Base-by-base conservation (phyloP, 2,329 filamentous ascomycete genomes). In the Sordariomycetes sp. region DNA sequence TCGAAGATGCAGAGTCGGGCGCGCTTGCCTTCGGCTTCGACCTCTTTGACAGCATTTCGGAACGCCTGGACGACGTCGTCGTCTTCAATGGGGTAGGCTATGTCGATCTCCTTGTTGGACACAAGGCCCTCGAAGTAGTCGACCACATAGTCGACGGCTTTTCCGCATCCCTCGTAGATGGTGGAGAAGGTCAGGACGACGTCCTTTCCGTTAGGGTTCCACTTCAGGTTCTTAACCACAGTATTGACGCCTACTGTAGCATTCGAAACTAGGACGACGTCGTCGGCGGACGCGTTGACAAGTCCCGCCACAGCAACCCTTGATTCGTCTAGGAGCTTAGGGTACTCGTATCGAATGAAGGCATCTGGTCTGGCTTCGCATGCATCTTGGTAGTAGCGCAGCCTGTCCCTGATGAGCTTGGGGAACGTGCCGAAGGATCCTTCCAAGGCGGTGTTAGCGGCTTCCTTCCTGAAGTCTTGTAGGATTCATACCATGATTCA, bases 381-480 rank as follows among this genome's bases (percentile, higher is more conserved):
- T 3, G 74, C 71, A 60, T 85, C 79, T 66, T 91, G 85, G 64
- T 85, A 87, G n/a, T 74, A 65, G 17, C 79, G 82, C 22, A 86
- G 76, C 54, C 76, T 76, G 15, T 77, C 69, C 17, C 77, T 79
- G 59, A 96, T 76, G 22, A 71, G 66, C 10, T 70, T 73, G 3
- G 91, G 90, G 63, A 85, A 84, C 1, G 85, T 84, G 36, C 91
- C 91, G 66, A 89, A 96, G 1, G 90, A 95, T 54, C 89, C 87
- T 83, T 22, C 24, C 32, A 45, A 2, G n/a, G 39, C 15, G 20
- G 12, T 5, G 55, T 10, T 35, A 32, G 28, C 28, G 8, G 32
- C 39, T 55, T 59, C 24, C 39, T 17, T 42, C 36, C n/a, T 12
- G 36, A 42, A 35, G 53, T 20, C 7, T 10, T 52, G 52, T 5